These are phyloP conservation scores for Paracamarosporium sp. DNA, from an alignment of 2,329 filamentous ascomycete species.

Conservation along the genomic window DNA sequence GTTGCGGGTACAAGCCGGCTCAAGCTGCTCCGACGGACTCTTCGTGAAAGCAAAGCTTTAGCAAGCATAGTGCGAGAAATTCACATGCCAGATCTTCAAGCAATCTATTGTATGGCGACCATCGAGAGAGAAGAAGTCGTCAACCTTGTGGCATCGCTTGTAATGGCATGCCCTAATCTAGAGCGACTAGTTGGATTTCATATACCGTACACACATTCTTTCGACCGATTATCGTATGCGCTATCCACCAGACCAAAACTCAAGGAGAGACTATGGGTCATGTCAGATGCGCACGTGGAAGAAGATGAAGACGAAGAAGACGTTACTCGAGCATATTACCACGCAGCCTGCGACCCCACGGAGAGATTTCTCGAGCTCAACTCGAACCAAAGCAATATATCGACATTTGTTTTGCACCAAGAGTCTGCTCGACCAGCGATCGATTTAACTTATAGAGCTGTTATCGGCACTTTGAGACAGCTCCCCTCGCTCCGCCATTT, in stretches of 20 bases:
- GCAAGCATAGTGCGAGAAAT: constrained; percentile 62
- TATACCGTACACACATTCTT: constrained; percentile 60
- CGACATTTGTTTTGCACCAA: constrained; percentile 58
- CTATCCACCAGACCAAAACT: constrained; percentile 61
- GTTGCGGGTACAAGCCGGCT: constrained; percentile 58
- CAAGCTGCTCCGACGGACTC: constrained; percentile 61
- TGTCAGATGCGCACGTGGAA: constrained; percentile 37
- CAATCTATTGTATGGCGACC: constrained; percentile 41
- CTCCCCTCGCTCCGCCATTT: constrained; percentile 62
- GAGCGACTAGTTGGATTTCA: constrained; percentile 62
- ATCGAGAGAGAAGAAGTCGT: constrained; percentile 58
- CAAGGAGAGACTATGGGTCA: constrained; percentile 64
- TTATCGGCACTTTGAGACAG: constrained; percentile 60
- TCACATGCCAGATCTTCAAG: constrained; percentile 58
- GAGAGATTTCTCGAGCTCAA: constrained; percentile 64
- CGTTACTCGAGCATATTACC: constrained; percentile 29
- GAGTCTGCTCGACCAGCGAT: constrained; percentile 40
- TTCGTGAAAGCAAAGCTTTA: constrained; percentile 58
- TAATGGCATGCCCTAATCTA: constrained; percentile 65
- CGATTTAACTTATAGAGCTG: constrained; percentile 60
- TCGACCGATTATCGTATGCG: constrained; percentile 62
- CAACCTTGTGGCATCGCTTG: constrained; percentile 61
- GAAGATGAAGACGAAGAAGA: constrained; percentile 44
- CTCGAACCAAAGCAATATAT: constrained; percentile 57
- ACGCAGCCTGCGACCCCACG: constrained; percentile 55